phyloP scores from a whole-genome alignment of 352 stramenopile species.

The Elongisporangium prolatum region DNA sequence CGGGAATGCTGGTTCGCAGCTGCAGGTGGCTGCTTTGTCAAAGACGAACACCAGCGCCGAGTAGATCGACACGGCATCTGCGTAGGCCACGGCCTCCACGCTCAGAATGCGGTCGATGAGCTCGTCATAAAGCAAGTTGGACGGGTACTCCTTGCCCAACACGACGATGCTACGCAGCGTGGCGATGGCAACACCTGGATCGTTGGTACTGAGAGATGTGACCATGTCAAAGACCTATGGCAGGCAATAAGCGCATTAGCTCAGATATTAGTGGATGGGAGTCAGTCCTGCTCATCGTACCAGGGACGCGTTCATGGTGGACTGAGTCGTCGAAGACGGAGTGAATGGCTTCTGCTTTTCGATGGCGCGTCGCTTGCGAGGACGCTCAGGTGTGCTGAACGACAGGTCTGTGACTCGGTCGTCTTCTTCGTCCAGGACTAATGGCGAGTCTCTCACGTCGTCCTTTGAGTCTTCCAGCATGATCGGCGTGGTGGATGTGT shows the following conservation, averaged over 20 bases:
- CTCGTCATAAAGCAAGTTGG: conserved; percentile 72
- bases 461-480: neutral
- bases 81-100: conserved; percentile 60
- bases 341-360: conserved; percentile 52
- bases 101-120: conserved; percentile 79
- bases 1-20: conserved; percentile 54
- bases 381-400: conserved; percentile 8
- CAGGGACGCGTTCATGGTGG: conserved; percentile 78
- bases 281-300: conserved; percentile 3
- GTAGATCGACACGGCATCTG: conserved; percentile 71
- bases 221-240: conserved; percentile 65
- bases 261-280: neutral
- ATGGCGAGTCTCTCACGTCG: neutral
- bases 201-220: conserved; percentile 78
- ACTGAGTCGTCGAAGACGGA: conserved; percentile 48
- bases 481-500: neutral
- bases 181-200: conserved; percentile 70
- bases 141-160: conserved; percentile 79
- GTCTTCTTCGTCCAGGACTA: neutral
- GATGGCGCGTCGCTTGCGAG: conserved; percentile 33
- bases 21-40: conserved; percentile 64
- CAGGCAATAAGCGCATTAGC: neutral
- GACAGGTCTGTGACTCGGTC: neutral
- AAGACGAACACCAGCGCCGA: conserved; percentile 79
- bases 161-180: conserved; percentile 79